A percentile compares a stretch with the other conserved stretches of the same genome.
Conservation (phyloP, 495 filamentous ascomycete species). For the Staphylotrichum tortipilum region DNA sequence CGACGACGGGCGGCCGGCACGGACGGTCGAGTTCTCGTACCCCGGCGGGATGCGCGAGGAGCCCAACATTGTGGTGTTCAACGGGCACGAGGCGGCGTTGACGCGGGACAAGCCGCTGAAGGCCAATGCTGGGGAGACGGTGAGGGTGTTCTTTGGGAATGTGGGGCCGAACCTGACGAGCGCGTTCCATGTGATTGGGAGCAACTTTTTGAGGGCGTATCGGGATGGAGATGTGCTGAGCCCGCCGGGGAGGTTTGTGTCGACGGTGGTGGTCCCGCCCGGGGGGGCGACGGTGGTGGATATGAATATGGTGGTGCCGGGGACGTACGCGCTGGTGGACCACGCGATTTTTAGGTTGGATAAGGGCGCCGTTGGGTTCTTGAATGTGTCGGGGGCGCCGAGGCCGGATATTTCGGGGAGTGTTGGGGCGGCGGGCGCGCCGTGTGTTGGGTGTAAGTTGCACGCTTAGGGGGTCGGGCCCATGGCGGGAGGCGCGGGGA, state of each 20-base stretch:
- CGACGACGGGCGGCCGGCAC: neutral
- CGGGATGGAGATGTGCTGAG: slow-evolving; percentile 5
- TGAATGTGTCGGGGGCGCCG: slow-evolving; percentile 4
- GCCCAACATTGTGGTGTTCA: slow-evolving; percentile 3
- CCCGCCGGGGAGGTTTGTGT: neutral
- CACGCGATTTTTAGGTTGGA: slow-evolving; percentile 5
- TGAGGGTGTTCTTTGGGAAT: slow-evolving; percentile 6
- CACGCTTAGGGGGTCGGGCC: no score
- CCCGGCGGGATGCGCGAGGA: slow-evolving; percentile 3
- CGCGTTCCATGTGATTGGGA: slow-evolving; percentile 7
- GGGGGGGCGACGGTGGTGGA: neutral
- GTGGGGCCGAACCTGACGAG: slow-evolving; percentile 5
- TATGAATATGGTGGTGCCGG: slow-evolving; percentile 6
- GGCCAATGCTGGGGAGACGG: neutral
- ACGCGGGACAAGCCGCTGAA: slow-evolving; percentile 3
- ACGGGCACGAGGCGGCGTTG: slow-evolving; percentile 3
- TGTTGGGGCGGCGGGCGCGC: neutral
- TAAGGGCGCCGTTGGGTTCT: slow-evolving; percentile 5
- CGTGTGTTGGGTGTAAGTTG: slow-evolving; percentile 6
- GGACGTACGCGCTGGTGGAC: slow-evolving; percentile 4
- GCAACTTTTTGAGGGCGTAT: neutral
- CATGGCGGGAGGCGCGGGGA: no score
- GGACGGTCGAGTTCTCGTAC: slow-evolving; percentile 3
- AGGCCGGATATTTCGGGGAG: slow-evolving; percentile 4
- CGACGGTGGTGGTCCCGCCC: neutral